These are phyloP conservation scores for Fonsecaea erecta DNA, from an alignment of 2,329 filamentous ascomycete species.

Conservation along the genomic window DNA sequence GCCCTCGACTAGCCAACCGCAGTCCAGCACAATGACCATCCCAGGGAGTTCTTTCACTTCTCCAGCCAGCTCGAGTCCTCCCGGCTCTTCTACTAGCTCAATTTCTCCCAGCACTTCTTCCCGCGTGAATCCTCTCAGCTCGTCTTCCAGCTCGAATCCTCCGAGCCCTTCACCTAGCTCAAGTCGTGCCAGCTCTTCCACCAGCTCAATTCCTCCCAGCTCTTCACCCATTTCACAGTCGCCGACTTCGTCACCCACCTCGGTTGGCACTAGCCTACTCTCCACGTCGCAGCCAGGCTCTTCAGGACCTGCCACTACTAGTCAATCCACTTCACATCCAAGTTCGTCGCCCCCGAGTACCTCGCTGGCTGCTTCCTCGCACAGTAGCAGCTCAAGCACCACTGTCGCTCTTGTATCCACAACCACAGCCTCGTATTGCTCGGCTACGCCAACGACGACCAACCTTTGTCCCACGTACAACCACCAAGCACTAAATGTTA, in stretches of 20 bases:
- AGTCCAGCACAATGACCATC: slow-evolving; percentile 4
- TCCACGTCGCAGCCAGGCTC: not conserved
- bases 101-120: not conserved
- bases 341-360: slow-evolving; percentile 47
- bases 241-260: not conserved
- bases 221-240: not conserved
- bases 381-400: slow-evolving; percentile 30
- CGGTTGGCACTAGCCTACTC: not conserved
- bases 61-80: not conserved
- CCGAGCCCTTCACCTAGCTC: not conserved
- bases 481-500: slow-evolving; percentile 31
- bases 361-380: slow-evolving; percentile 36
- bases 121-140: too few relatives aligned
- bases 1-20: slow-evolving; percentile 4
- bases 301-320: not conserved
- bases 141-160: not conserved
- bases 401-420: slow-evolving; percentile 33
- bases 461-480: slow-evolving; percentile 31
- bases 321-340: slow-evolving; percentile 1
- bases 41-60: not conserved
- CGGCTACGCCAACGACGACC: slow-evolving; percentile 22
- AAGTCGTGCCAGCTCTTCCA: not conserved
- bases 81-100: not conserved
- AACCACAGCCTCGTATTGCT: slow-evolving; percentile 16
- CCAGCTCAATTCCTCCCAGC: not conserved